Percentiles rank a stretch among this genome's conserved stretches.
phyloP scores from a whole-genome alignment of 371 early-diverging fungal genomes.

The Lichtheimia ornata region DNA sequence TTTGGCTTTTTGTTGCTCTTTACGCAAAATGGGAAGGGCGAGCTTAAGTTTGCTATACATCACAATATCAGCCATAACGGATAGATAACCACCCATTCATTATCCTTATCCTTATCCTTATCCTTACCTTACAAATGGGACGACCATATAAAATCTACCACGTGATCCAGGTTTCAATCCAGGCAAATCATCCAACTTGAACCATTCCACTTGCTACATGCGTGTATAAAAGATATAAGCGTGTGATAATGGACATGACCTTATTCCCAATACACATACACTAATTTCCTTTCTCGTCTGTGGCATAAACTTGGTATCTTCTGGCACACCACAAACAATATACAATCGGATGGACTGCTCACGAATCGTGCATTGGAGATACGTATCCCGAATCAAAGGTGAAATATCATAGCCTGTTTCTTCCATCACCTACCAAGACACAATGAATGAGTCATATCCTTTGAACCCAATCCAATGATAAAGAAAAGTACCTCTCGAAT shows the following conservation, averaged over 20 bases:
- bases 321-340: constrained; percentile 88
- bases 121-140: constrained; percentile 66
- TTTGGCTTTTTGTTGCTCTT: constrained; percentile 22
- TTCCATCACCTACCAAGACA: constrained; percentile 73
- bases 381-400: constrained; percentile 74
- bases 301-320: constrained; percentile 83
- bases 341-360: constrained; percentile 93
- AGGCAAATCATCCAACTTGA: constrained; percentile 47
- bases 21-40: constrained; percentile 31
- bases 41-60: constrained; percentile 26
- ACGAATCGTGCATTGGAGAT: constrained; percentile 78
- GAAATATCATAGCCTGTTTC: constrained; percentile 96
- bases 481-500: constrained; percentile 74
- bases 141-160: constrained; percentile 66
- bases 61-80: neutral
- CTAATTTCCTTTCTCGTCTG: constrained; percentile 97
- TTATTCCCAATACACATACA: constrained; percentile 34
- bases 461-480: neutral
- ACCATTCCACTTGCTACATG: constrained; percentile 48
- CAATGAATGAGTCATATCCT: neutral
- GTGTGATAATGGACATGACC: neutral
- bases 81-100: neutral
- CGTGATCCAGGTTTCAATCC: constrained; percentile 37
- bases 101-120: neutral
- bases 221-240: neutral